Base-by-base conservation (phyloP, 2,329 filamentous ascomycete genomes). In the Westerdykella aurantiaca region DNA sequence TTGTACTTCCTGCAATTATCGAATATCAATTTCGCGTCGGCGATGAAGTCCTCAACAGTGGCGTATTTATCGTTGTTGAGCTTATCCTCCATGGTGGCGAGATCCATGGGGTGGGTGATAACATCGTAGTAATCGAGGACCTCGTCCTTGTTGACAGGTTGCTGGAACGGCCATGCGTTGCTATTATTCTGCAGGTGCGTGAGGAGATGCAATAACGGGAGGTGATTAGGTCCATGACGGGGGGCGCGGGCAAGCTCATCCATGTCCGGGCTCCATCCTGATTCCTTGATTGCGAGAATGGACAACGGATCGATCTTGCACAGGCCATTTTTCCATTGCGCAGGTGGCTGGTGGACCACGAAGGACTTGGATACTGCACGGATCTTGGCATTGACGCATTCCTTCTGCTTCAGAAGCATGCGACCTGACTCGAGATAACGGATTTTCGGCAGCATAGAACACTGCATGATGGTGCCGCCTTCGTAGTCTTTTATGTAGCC, bases 401-500 rank as follows among this genome's bases (percentile, higher is more conserved):
- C 93, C 67, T 96, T 97, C 66, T 98, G 93, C 72, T 98, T 97
- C 38, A 95, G 79, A 2, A 98, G 77, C 88, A 98, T 95, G 50
- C 90, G 85, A 3, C 88, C 86, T 60, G 83, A 81, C 67, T 98
- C 91, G 5, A 98, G 82, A 68, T 98, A 98, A 39, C 93, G 86
- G 43, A 97, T 88, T 50, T 86, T 86, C 6, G 91, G 91, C 16
- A 98, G 78, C 93, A 98, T 97, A 41, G 86, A 88, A 63, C 93
- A 98, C 71, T 98, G 93, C 93, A 98, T 98, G 49, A 98, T 95
- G 0, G 93, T 98, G 46, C 93, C 93, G 45, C 93, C 93, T 69
- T 98, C 93, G 67, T 98, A 98, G 66, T 98, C 93, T 66, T 98
- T 98, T 73, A 98, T 98, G 60, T 97, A 98, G 2, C 93, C 93